phyloP scores from a whole-genome alignment of 768 basidiomycete genomes.

The Agaricus sinodeliciosus region DNA sequence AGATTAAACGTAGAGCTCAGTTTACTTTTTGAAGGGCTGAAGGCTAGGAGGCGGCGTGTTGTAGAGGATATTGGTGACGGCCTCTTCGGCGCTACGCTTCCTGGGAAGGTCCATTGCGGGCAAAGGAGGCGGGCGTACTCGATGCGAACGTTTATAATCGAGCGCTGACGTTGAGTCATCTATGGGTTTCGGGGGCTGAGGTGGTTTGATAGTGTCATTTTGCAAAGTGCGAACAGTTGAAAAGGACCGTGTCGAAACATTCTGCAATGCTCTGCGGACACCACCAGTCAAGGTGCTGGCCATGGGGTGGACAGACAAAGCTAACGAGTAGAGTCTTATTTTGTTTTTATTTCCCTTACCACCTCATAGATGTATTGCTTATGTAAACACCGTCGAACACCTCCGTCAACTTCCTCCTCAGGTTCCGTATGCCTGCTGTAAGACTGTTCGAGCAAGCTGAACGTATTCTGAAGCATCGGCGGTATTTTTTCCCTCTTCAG shows the following conservation, averaged over 20 bases:
- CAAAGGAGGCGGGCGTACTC: constrained; percentile 72
- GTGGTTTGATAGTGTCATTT: constrained; percentile 30
- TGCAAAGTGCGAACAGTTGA: constrained; percentile 26
- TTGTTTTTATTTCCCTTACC: neutral
- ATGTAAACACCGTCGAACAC: constrained; percentile 9
- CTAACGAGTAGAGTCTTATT: neutral
- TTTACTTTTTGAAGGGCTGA: constrained; percentile 89
- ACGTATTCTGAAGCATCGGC: constrained; percentile 54
- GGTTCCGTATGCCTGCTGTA: constrained; percentile 24
- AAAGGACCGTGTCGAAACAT: constrained; percentile 27
- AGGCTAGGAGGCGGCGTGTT: constrained; percentile 90
- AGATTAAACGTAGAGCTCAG: constrained; percentile 6
- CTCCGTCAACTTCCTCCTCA: neutral
- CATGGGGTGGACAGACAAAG: constrained; percentile 16
- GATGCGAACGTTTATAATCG: constrained; percentile 80
- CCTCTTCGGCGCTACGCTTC: constrained; percentile 84
- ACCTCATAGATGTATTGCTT: constrained; percentile 12
- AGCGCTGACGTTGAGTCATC: constrained; percentile 93
- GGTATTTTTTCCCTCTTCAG: constrained; percentile 44
- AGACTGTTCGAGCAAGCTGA: constrained; percentile 58
- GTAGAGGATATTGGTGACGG: constrained; percentile 96
- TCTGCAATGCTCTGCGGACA: constrained; percentile 22
- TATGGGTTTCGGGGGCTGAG: constrained; percentile 72
- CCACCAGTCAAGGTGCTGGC: constrained; percentile 24
- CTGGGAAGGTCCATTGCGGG: constrained; percentile 84